Percentiles rank a stretch among this genome's conserved stretches.
phyloP scores from a whole-genome alignment of 78 protist species.

The Thecamonas trahens region DNA sequence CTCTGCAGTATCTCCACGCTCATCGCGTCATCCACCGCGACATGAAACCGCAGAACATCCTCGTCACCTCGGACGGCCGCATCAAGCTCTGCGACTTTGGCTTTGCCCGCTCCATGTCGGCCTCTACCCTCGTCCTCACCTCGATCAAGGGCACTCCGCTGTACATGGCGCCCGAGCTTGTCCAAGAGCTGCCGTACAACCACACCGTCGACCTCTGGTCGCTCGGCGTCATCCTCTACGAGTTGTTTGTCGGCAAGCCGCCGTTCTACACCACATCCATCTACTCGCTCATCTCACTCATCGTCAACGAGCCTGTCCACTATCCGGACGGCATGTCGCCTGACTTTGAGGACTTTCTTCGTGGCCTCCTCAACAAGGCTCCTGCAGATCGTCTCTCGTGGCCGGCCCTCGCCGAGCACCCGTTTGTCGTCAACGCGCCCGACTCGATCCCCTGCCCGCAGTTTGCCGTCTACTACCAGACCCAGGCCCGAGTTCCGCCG shows the following conservation, averaged over 20 bases:
- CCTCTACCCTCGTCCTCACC: constrained; percentile 59
- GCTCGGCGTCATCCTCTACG: constrained; percentile 83
- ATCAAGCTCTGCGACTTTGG: constrained; percentile 85
- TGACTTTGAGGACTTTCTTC: constrained; percentile 26
- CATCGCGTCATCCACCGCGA: constrained; percentile 83
- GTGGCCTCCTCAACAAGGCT: constrained; percentile 60
- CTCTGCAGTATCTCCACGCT: constrained; percentile 73
- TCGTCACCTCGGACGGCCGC: constrained; percentile 57
- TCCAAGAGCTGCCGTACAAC: constrained; percentile 84
- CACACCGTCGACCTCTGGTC: constrained; percentile 89
- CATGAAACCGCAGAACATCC: constrained; percentile 86
- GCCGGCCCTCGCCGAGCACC: constrained; percentile 72
- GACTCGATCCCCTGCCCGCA: too few species aligned
- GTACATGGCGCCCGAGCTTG: constrained; percentile 90
- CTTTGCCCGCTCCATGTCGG: constrained; percentile 61
- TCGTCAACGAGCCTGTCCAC: constrained; percentile 52
- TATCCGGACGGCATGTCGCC: constrained; percentile 44
- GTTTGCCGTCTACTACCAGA: too few species aligned
- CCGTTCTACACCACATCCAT: constrained; percentile 79
- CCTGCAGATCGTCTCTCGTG: constrained; percentile 61
- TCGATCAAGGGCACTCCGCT: constrained; percentile 87
- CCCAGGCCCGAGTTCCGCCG: too few species aligned
- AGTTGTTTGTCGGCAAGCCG: constrained; percentile 75
- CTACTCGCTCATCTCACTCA: constrained; percentile 48
- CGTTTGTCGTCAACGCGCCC: constrained; percentile 58